Conservation (phyloP, 208 protist species). For the Leishmania lainsoni region DNA sequence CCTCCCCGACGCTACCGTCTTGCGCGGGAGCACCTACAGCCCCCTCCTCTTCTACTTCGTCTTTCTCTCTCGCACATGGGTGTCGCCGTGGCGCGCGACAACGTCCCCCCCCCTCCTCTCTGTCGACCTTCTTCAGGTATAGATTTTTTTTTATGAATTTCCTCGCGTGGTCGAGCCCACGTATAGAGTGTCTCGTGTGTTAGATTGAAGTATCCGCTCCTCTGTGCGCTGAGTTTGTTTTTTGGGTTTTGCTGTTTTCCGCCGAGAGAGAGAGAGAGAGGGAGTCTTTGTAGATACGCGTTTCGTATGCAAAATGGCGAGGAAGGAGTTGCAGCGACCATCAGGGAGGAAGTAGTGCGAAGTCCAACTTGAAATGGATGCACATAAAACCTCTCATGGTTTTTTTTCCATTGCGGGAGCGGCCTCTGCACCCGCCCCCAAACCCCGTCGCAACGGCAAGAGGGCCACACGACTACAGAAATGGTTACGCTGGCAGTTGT, state of each 20-base stretch:
- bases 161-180: not conserved
- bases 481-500: not conserved
- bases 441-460: not conserved
- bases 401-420: not conserved
- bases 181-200: not conserved
- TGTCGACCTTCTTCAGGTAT: not conserved
- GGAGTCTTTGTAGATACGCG: not conserved
- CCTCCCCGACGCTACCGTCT: not conserved
- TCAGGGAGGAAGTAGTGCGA: not conserved
- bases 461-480: not conserved
- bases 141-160: constrained; percentile 1
- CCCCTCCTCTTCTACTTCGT: not conserved
- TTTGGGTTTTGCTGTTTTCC: not conserved
- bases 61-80: not conserved
- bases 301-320: not conserved
- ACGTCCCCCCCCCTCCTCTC: not conserved
- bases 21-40: not conserved
- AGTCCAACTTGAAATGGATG: not conserved
- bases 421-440: not conserved
- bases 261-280: not conserved
- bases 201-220: not conserved
- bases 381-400: not conserved
- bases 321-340: not conserved
- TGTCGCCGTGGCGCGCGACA: not conserved
- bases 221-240: not conserved